Evolutionary conservation across 2,329 filamentous ascomycete genomes (phyloP), one percentile per base, ranked within the genome.

Genomic region (Stagonosporopsis rhizophila): DNA sequence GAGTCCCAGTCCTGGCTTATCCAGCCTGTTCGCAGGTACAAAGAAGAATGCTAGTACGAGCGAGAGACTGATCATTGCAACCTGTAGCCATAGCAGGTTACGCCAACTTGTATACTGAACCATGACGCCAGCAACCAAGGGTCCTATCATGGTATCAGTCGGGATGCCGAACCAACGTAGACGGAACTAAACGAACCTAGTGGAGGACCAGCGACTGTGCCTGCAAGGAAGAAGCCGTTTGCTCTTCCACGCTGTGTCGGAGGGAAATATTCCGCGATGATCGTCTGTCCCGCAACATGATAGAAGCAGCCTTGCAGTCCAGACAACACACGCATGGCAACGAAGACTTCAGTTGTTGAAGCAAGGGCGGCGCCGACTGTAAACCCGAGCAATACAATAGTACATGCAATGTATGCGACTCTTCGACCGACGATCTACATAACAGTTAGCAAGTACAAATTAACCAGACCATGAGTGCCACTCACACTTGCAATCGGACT

Each of bases 181-280:
- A 34, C 6, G 14, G 25, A 6, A 23, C 3, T 8, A 25, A 17
- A 52, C 39, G 8, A 30, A 51, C 48, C 48, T 30, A 80, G 66
- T 12, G 78, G 77, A 52, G 78, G 77, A 0, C 79, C 79, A 44
- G 72, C 67, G 9, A 80, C 77, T 2, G 73, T 76, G 6, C 79
- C 79, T 30, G 72, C 68, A 69, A 80, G 75, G 50, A 80, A 78
- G 58, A 77, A 79, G 0, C 77, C 79, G 2, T 76, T 73, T 4
- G 78, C 78, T 2, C 75, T 79, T n/a, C 78, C 79, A 38, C 76
- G 54, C 58, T 80, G 75, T 28, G 68, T 53, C 3, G 65, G 62
- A 38, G 61, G 61, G 17, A 67, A 65, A 20, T 61, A 64, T 37
- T 64, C 62, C 8, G 61, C 65, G 8, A 66, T 46, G 19, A 66